Conservation (phyloP, 345 rosid species). For the Moricandia arvensis region DNA sequence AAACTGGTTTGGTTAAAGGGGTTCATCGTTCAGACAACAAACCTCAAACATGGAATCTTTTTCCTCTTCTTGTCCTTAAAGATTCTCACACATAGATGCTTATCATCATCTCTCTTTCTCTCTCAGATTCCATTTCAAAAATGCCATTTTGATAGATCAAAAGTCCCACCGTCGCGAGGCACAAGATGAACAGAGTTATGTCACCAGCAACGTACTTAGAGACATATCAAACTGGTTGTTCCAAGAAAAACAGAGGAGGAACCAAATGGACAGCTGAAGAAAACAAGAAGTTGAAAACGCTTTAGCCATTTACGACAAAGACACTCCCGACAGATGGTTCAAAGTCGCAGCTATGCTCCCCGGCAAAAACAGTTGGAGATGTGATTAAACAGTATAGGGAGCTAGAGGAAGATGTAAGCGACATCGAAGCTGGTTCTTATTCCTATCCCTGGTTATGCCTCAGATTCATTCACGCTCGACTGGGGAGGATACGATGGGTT, state of each 20-base stretch:
- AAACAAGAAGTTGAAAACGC: slow-evolving; percentile 95
- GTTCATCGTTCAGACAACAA: slow-evolving; percentile 13
- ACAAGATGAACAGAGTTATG: slow-evolving; percentile 53
- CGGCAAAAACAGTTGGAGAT: slow-evolving; percentile 84
- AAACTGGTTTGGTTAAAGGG: slow-evolving; percentile 23
- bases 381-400: slow-evolving; percentile 88
- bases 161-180: slow-evolving; percentile 23
- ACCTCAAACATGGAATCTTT: slow-evolving; percentile 32
- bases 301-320: slow-evolving; percentile 74
- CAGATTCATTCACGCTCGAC: slow-evolving; percentile 81
- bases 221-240: slow-evolving; percentile 64
- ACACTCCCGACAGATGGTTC: slow-evolving; percentile 87
- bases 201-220: slow-evolving; percentile 49
- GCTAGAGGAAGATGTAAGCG: slow-evolving; percentile 87
- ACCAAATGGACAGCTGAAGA: slow-evolving; percentile 87
- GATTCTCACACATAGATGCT: background rate
- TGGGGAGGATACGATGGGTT: slow-evolving; percentile 49
- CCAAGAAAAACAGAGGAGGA: slow-evolving; percentile 35
- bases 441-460: slow-evolving; percentile 72
- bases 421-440: slow-evolving; percentile 91
- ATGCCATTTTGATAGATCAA: slow-evolving; percentile 33
- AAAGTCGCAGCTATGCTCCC: slow-evolving; percentile 91
- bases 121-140: slow-evolving; percentile 52
- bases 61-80: background rate
- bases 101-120: slow-evolving; percentile 17